Evolutionary conservation across 2,329 filamentous ascomycete genomes (phyloP).

Genomic region (Cytospora schulzeri): DNA sequence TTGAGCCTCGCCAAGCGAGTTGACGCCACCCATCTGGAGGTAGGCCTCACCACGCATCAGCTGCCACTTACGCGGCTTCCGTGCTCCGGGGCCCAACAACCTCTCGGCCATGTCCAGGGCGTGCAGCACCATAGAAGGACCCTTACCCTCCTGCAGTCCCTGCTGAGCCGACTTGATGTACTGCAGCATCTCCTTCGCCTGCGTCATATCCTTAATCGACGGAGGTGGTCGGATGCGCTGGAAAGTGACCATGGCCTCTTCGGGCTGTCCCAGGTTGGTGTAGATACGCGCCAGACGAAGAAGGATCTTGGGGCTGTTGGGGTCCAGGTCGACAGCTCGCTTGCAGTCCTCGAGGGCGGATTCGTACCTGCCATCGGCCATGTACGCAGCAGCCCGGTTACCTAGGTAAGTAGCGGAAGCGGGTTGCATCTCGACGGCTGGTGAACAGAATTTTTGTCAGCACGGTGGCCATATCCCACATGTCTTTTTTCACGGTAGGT

Average conservation of each 20-base stretch:
- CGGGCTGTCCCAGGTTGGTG: constrained; percentile 80
- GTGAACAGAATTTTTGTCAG: constrained; percentile 19
- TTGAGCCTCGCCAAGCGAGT: constrained; percentile 87
- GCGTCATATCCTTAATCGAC: constrained; percentile 80
- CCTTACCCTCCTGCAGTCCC: constrained; percentile 71
- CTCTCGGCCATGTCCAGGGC: constrained; percentile 89
- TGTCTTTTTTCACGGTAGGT: constrained; percentile 24
- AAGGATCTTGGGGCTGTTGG: constrained; percentile 83
- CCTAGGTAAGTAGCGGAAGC: constrained; percentile 86
- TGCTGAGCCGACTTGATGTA: constrained; percentile 81
- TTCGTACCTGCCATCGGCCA: constrained; percentile 78
- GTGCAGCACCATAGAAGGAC: constrained; percentile 88
- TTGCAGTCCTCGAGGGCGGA: constrained; percentile 86
- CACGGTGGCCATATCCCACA: constrained; percentile 3
- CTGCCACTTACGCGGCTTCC: constrained; percentile 89
- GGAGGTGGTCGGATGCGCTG: constrained; percentile 77
- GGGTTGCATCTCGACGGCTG: constrained; percentile 87
- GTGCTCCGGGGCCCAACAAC: constrained; percentile 72
- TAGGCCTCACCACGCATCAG: constrained; percentile 90
- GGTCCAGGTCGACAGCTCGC: constrained; percentile 79
- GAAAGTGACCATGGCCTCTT: constrained; percentile 84
- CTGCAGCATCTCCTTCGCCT: constrained; percentile 82
- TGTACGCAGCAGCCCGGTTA: constrained; percentile 93
- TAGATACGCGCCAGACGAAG: constrained; percentile 88
- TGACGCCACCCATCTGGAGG: constrained; percentile 87